Evolutionary conservation across 1,284 basidiomycete genomes (phyloP).

Genomic region (Cutaneotrichosporon arboriforme): DNA sequence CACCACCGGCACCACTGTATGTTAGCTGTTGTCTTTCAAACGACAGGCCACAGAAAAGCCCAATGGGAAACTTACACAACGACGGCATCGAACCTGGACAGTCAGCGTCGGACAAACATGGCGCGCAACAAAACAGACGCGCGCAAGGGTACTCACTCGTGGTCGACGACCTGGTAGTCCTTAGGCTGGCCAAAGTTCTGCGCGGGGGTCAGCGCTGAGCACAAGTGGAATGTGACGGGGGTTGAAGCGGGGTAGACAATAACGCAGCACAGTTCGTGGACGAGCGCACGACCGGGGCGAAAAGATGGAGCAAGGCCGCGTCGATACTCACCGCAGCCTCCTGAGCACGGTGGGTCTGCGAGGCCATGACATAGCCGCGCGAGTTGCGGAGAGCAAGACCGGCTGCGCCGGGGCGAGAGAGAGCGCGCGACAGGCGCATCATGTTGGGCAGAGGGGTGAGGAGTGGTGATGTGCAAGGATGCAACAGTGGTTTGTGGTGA

Average conservation of each 20-base stretch:
- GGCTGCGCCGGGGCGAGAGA: slow-evolving; percentile 16
- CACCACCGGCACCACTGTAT: slow-evolving; percentile 87
- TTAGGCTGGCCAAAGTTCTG: slow-evolving; percentile 48
- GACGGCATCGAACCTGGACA: slow-evolving; percentile 84
- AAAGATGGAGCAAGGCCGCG: background rate
- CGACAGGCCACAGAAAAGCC: too few relatives aligned
- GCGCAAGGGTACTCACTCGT: slow-evolving; percentile 50
- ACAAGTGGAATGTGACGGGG: too few relatives aligned
- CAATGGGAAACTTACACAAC: slow-evolving; percentile 66
- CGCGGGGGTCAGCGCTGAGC: slow-evolving; percentile 4
- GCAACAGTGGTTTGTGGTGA: background rate
- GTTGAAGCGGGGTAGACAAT: too few relatives aligned
- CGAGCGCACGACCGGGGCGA: too few relatives aligned
- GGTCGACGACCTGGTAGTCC: slow-evolving; percentile 88
- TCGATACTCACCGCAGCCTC: slow-evolving; percentile 42
- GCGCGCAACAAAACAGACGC: background rate
- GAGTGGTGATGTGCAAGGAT: slow-evolving; percentile 17
- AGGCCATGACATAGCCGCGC: slow-evolving; percentile 39
- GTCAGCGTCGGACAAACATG: slow-evolving; percentile 13
- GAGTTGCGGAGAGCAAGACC: slow-evolving; percentile 17
- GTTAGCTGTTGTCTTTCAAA: background rate
- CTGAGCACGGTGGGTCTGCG: slow-evolving; percentile 40
- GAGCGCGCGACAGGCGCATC: slow-evolving; percentile 28
- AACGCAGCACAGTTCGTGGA: too few relatives aligned
- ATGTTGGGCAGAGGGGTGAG: slow-evolving; percentile 18